Evolutionary conservation across 441 rosid genomes (phyloP), one percentile per base, ranked within the genome.

Genomic region (Jatropha multifida): DNA sequence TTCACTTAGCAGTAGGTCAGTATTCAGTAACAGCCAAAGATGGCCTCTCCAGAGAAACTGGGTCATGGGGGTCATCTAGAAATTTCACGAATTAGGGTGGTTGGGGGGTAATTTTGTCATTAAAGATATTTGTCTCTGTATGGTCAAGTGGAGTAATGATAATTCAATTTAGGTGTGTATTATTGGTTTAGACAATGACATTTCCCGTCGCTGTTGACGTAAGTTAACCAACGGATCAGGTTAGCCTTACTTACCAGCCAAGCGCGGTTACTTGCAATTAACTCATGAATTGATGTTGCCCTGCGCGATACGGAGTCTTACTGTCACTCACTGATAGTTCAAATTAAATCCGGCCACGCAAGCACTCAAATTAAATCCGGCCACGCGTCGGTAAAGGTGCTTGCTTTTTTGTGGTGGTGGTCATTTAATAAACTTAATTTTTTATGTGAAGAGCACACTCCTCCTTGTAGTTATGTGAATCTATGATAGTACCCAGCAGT

Each of bases 81-180:
- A 42, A 55, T 8, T 3, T 23, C 60, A n/a, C n/a, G 26, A 20
- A 26, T 26, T 26, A 8, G 4, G 14, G 4, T 7, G 0, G 62
- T 58, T 11, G 13, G 32, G 52, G 80, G 82, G 66, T 62, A 7
- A 37, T 58, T 76, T 40, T 27, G 85, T 74, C 81, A 49, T 75
- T 73, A 18, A 3, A 15, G 9, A 3, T 55, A 8, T 27, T 18
- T 26, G 2, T 41, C 32, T 23, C 38, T 13, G 23, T 60, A 42
- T 40, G 14, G 54, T 38, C 54, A 1, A 48, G 10, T 13, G 37
- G 69, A 44, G n/a, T 48, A 32, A 18, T 44, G 32, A 52, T 40
- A 6, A 63, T 71, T 18, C 7, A 8, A 14, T 27, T 0, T 58
- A 2, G 52, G n/a, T 13, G 9, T 41, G 56, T 1, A 68, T 52